Percentiles rank a stretch among this genome's conserved stretches.
These are phyloP conservation scores for Talaromyces trachyspermus DNA, from an alignment of 495 filamentous ascomycete species.

Conservation along the genomic window DNA sequence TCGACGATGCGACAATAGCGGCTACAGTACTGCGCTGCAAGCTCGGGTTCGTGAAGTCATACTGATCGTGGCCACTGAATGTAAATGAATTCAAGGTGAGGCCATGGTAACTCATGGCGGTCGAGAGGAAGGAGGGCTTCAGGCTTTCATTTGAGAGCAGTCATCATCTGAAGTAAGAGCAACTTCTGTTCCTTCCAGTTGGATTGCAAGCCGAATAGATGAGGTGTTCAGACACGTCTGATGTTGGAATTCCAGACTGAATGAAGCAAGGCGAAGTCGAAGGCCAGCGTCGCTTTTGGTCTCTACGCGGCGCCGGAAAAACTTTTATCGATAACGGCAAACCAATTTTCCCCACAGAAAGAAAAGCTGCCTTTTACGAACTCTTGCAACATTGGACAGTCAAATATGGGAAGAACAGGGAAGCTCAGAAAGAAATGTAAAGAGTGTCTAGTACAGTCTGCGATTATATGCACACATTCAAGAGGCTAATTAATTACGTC, in stretches of 20 bases:
- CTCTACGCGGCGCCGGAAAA: slow-evolving; percentile 20
- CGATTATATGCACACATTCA: not conserved
- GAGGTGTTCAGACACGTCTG: no score
- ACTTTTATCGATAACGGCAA: slow-evolving; percentile 34
- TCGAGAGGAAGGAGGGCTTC: not conserved
- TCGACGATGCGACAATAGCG: slow-evolving; percentile 18
- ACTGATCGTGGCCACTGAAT: slow-evolving; percentile 20
- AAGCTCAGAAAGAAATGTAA: slow-evolving; percentile 32
- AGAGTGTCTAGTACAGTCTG: slow-evolving; percentile 12
- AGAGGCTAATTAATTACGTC: slow-evolving; percentile 1
- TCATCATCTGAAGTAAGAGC: not conserved
- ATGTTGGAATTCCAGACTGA: no score
- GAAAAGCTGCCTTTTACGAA: not conserved
- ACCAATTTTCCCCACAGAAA: not conserved
- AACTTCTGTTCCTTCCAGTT: not conserved
- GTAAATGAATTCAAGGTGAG: slow-evolving; percentile 24
- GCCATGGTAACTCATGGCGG: slow-evolving; percentile 37
- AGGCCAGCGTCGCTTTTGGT: slow-evolving; percentile 28
- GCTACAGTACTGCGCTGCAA: slow-evolving; percentile 22
- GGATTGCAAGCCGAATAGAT: no score
- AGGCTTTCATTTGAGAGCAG: not conserved
- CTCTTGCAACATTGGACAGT: not conserved
- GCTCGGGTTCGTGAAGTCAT: slow-evolving; percentile 26
- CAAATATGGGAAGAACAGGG: slow-evolving; percentile 44
- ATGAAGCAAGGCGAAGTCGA: no score